Percentiles rank a stretch among this genome's conserved stretches.
phyloP scores from a whole-genome alignment of 2,329 filamentous ascomycete genomes.

The Colletotrichum graminicola region DNA sequence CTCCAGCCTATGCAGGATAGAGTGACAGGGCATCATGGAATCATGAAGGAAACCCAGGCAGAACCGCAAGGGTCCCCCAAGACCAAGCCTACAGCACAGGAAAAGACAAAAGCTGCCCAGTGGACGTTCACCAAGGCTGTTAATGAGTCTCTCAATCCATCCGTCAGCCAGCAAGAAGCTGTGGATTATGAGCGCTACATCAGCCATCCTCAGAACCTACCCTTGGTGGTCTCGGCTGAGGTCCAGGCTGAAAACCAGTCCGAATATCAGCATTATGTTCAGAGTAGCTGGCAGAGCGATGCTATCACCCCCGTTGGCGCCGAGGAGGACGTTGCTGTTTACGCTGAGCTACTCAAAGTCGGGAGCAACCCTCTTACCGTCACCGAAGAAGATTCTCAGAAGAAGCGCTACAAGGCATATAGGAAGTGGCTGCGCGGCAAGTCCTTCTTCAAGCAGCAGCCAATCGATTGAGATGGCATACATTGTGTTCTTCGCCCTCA shows the following conservation, averaged over 20 bases:
- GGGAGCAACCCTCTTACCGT: constrained; percentile 89
- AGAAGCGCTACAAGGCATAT: constrained; percentile 98
- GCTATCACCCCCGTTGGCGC: constrained; percentile 60
- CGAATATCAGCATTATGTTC: constrained; percentile 86
- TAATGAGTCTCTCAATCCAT: constrained; percentile 85
- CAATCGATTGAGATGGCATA: constrained; percentile 62
- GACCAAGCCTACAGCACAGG: constrained; percentile 70
- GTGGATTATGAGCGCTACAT: constrained; percentile 93
- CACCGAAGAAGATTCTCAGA: constrained; percentile 84
- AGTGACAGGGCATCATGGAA: constrained; percentile 56
- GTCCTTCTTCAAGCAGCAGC: constrained; percentile 94
- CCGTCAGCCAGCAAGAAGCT: constrained; percentile 80
- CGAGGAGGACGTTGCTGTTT: constrained; percentile 78
- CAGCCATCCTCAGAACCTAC: constrained; percentile 87
- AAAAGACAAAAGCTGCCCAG: constrained; percentile 86
- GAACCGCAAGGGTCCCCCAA: constrained; percentile 49
- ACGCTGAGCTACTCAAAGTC: constrained; percentile 80
- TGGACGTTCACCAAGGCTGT: constrained; percentile 92
- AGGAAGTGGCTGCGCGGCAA: constrained; percentile 94
- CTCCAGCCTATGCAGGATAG: constrained; percentile 59
- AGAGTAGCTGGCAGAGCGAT: constrained; percentile 74
- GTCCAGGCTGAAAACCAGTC: constrained; percentile 69
- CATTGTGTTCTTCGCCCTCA: not conserved
- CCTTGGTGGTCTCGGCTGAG: constrained; percentile 81
- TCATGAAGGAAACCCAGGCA: constrained; percentile 65